Conservation (phyloP, 768 basidiomycete genomes). For the Phaeotremella skinneri region DNA sequence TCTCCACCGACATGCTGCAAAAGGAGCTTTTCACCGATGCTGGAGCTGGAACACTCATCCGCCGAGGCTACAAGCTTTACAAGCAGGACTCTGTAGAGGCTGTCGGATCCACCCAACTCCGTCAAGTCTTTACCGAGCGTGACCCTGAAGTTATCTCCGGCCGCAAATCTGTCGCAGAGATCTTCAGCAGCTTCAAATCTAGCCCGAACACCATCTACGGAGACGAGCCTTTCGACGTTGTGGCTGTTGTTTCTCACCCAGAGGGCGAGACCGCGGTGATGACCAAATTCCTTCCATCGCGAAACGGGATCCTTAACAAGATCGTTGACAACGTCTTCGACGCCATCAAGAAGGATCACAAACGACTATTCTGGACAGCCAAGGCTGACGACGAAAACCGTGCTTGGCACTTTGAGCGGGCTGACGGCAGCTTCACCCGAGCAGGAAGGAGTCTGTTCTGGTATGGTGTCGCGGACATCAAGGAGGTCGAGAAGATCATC, state of each 20-base stretch:
- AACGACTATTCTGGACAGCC: conserved; percentile 95
- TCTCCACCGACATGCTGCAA: conserved; percentile 85
- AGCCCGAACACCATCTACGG: conserved; percentile 91
- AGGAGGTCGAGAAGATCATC: conserved; percentile 84
- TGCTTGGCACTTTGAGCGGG: conserved; percentile 97
- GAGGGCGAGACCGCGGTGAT: conserved; percentile 81
- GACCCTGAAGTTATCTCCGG: conserved; percentile 87
- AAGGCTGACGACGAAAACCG: conserved; percentile 94
- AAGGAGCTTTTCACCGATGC: conserved; percentile 98
- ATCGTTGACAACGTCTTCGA: conserved; percentile 97
- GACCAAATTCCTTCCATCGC: conserved; percentile 85
- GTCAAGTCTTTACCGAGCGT: conserved; percentile 90
- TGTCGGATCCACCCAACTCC: conserved; percentile 89
- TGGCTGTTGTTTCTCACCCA: conserved; percentile 91
- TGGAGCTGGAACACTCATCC: conserved; percentile 96
- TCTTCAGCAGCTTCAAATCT: conserved; percentile 74
- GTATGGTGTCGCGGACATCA: conserved; percentile 90
- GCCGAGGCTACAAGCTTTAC: conserved; percentile 96
- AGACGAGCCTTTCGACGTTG: conserved; percentile 94
- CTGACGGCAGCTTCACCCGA: conserved; percentile 94
- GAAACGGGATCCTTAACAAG: conserved; percentile 84
- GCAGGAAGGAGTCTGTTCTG: conserved; percentile 93
- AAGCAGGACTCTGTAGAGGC: conserved; percentile 76
- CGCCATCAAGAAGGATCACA: conserved; percentile 92
- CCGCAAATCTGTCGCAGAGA: conserved; percentile 77